Percentiles rank a stretch among this genome's conserved stretches.
Evolutionary conservation across 139 green algal genomes (phyloP).

Genomic region (Picochlorum sp.): DNA sequence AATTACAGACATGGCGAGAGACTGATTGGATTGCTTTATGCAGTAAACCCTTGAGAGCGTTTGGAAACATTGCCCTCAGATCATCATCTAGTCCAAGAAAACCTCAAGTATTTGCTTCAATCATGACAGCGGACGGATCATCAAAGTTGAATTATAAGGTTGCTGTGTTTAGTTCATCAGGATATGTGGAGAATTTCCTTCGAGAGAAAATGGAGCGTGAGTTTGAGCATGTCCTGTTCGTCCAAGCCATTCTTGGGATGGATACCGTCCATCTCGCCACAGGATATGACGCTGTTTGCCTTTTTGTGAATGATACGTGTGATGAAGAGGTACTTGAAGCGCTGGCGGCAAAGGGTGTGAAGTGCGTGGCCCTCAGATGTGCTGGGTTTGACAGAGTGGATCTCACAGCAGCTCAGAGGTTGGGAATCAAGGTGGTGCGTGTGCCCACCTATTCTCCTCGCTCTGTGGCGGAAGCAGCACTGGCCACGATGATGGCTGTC

Average conservation of each 20-base stretch:
- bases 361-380: constrained; percentile 63
- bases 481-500: constrained; percentile 54
- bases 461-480: constrained; percentile 67
- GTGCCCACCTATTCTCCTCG: constrained; percentile 67
- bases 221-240: constrained; percentile 4
- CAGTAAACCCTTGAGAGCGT: too few species aligned
- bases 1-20: too few species aligned
- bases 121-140: not conserved
- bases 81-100: too few species aligned
- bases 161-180: constrained; percentile 3
- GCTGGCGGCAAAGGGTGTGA: constrained; percentile 47
- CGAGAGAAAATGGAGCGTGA: not conserved
- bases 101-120: not conserved
- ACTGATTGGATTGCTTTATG: too few species aligned
- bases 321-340: constrained; percentile 33
- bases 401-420: constrained; percentile 26
- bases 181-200: constrained; percentile 27
- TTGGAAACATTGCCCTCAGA: too few species aligned
- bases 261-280: constrained; percentile 41
- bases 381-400: constrained; percentile 65
- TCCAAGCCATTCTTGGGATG: constrained; percentile 38
- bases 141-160: constrained; percentile 10
- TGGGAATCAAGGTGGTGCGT: constrained; percentile 37
- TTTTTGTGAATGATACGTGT: constrained; percentile 67
- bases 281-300: constrained; percentile 32